These are phyloP conservation scores for Paracorniculantispora psalliotae DNA, from an alignment of 2,329 filamentous ascomycete species.

Conservation along the genomic window DNA sequence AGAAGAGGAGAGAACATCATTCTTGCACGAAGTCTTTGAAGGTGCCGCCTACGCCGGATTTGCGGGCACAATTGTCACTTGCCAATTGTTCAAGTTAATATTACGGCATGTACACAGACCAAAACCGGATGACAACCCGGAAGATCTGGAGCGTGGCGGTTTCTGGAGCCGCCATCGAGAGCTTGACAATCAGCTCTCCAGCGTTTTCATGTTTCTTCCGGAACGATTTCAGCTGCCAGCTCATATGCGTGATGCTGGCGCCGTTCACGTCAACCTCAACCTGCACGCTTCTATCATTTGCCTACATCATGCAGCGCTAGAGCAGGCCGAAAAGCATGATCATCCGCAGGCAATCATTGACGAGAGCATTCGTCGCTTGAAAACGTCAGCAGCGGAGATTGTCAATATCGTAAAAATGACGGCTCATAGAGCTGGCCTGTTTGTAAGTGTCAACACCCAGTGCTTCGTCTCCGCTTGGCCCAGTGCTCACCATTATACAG, in stretches of 20 bases:
- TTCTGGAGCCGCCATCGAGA: conserved; percentile 85
- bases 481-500: conserved; percentile 17
- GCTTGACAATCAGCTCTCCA: conserved; percentile 75
- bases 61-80: conserved; percentile 66
- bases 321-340: conserved; percentile 70
- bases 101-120: conserved; percentile 74
- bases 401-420: conserved; percentile 77
- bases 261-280: conserved; percentile 81
- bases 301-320: conserved; percentile 81
- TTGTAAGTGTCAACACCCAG: conserved; percentile 47
- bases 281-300: conserved; percentile 85
- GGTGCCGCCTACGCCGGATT: conserved; percentile 64
- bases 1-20: conserved; percentile 55
- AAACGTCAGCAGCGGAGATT: conserved; percentile 78
- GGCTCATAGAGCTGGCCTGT: conserved; percentile 61
- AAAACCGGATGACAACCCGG: conserved; percentile 63
- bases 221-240: conserved; percentile 66
- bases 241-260: conserved; percentile 63
- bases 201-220: conserved; percentile 73
- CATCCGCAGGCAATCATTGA: conserved; percentile 61
- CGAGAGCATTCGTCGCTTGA: conserved; percentile 67
- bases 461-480: not conserved
- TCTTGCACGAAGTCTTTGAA: conserved; percentile 60
- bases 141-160: conserved; percentile 66
- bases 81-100: conserved; percentile 76